phyloP scores from a whole-genome alignment of 495 filamentous ascomycete species.

The Podospora fimiseda region DNA sequence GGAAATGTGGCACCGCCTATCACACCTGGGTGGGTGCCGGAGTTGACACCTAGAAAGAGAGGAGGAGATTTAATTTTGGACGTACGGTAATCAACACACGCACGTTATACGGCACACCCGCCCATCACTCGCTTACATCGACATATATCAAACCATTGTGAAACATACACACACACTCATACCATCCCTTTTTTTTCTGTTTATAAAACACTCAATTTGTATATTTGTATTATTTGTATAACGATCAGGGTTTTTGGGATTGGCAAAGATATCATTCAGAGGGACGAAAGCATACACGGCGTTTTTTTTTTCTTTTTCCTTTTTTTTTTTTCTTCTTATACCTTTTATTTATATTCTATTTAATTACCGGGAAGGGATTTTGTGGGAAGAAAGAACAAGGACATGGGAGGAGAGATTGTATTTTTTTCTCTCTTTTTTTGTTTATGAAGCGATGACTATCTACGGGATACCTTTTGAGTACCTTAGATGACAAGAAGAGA shows the following conservation, averaged over 20 bases:
- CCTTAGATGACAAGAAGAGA: too few relatives aligned
- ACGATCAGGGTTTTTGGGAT: too few relatives aligned
- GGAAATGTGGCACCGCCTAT: constrained; percentile 29
- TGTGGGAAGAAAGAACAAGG: background rate
- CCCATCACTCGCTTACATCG: background rate
- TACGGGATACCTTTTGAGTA: background rate
- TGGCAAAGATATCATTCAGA: too few relatives aligned
- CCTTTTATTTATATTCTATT: background rate
- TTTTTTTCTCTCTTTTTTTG: background rate
- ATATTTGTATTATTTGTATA: too few relatives aligned
- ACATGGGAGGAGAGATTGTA: too few relatives aligned
- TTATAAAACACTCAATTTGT: too few relatives aligned
- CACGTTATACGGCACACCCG: background rate
- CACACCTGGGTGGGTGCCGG: constrained; percentile 47
- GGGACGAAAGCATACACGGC: background rate
- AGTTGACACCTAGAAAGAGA: constrained; percentile 41
- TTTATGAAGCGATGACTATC: background rate
- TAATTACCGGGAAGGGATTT: background rate
- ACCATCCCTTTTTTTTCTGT: too few relatives aligned
- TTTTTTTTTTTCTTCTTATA: background rate
- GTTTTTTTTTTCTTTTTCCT: constrained; percentile 1
- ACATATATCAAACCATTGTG: background rate
- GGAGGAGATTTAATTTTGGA: constrained; percentile 41
- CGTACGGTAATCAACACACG: constrained; percentile 25
- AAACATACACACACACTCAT: background rate